A percentile compares a stretch with the other conserved stretches of the same genome.
Evolutionary conservation across 768 basidiomycete species (phyloP).

Genomic region (Calvatia gigantea): DNA sequence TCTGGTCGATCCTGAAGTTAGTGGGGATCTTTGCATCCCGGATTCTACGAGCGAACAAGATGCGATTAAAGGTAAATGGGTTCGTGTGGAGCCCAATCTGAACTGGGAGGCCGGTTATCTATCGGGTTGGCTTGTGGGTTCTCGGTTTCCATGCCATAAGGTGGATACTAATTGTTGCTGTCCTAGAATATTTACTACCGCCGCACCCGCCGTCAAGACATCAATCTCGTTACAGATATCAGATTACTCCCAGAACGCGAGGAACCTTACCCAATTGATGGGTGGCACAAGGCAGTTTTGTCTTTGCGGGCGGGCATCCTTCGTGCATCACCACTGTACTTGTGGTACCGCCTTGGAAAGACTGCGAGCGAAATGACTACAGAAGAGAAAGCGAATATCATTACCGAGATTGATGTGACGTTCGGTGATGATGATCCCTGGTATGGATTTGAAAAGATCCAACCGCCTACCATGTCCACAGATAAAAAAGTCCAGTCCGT

Average conservation of each 20-base stretch:
- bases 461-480: constrained; percentile 52
- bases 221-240: constrained; percentile 75
- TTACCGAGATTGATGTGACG: constrained; percentile 91
- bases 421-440: constrained; percentile 83
- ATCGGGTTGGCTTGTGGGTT: constrained; percentile 54
- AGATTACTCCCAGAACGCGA: constrained; percentile 57
- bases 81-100: constrained; percentile 78
- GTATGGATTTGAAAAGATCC: constrained; percentile 80
- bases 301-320: constrained; percentile 66
- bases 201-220: constrained; percentile 77
- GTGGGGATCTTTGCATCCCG: constrained; percentile 64
- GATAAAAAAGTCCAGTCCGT: constrained; percentile 45
- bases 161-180: background rate
- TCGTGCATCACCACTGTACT: constrained; percentile 50
- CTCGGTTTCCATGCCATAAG: background rate
- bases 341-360: constrained; percentile 81
- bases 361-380: constrained; percentile 57
- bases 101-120: constrained; percentile 59
- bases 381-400: constrained; percentile 55
- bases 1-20: constrained; percentile 54
- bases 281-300: constrained; percentile 62
- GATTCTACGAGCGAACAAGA: constrained; percentile 67
- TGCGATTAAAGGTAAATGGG: constrained; percentile 83
- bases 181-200: constrained; percentile 72
- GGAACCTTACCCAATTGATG: constrained; percentile 39